These are phyloP conservation scores for Xylaria sp. DNA, from an alignment of 2,329 filamentous ascomycete genomes.

Conservation along the genomic window DNA sequence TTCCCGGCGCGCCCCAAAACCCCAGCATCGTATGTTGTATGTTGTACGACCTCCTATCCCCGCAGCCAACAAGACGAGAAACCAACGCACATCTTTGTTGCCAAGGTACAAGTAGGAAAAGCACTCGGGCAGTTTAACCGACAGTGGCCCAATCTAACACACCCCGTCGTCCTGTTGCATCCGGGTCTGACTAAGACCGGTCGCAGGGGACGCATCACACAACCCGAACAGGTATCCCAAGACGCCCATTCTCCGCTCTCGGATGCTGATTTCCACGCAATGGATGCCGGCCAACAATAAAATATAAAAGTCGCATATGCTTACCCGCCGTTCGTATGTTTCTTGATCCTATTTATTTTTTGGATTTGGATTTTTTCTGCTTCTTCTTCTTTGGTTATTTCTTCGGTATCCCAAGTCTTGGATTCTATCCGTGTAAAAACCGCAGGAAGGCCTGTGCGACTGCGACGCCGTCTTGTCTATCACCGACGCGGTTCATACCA, in stretches of 20 bases:
- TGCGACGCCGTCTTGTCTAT: slow-evolving; percentile 81
- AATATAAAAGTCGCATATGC: slow-evolving; percentile 28
- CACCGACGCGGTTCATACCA: slow-evolving; percentile 71
- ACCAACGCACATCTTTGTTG: slow-evolving; percentile 19
- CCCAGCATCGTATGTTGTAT: slow-evolving; percentile 3
- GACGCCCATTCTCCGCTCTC: slow-evolving; percentile 16
- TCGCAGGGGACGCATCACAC: slow-evolving; percentile 26
- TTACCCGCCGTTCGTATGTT: slow-evolving; percentile 17
- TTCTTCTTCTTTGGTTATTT: slow-evolving; percentile 2
- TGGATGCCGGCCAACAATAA: slow-evolving; percentile 1
- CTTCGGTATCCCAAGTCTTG: not conserved
- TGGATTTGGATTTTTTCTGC: not conserved
- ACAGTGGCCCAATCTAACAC: slow-evolving; percentile 20
- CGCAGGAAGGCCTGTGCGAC: slow-evolving; percentile 79
- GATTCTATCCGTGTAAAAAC: slow-evolving; percentile 73
- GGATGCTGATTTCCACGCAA: slow-evolving; percentile 16
- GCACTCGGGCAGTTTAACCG: slow-evolving; percentile 5
- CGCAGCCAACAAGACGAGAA: slow-evolving; percentile 17
- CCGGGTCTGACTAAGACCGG: slow-evolving; percentile 37
- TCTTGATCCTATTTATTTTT: not conserved
- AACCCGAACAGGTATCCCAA: slow-evolving; percentile 16
- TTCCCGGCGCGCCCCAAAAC: slow-evolving; percentile 3
- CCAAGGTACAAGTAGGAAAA: slow-evolving; percentile 8
- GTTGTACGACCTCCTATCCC: slow-evolving; percentile 17
- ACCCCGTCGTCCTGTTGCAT: slow-evolving; percentile 28